phyloP scores from a whole-genome alignment of 106 monocot species.

The Platanthera guangdongensis region DNA sequence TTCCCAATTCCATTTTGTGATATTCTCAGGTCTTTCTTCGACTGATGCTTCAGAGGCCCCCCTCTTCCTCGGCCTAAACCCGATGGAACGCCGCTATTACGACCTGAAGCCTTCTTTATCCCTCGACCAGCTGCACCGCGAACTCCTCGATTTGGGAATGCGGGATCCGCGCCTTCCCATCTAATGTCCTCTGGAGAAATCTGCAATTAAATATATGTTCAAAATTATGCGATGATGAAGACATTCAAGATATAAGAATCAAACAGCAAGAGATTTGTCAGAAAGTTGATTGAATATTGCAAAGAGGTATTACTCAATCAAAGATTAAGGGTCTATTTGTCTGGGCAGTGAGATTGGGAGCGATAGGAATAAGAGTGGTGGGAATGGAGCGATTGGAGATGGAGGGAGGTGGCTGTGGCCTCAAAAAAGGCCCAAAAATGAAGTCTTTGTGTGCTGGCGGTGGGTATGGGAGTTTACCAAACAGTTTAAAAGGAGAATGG shows the following conservation, averaged over 20 bases:
- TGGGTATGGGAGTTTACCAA: too few species aligned
- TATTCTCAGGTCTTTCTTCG: slow-evolving; percentile 31
- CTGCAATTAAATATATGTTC: slow-evolving; percentile 19
- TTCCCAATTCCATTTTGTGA: slow-evolving; percentile 44
- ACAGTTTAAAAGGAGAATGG: too few species aligned
- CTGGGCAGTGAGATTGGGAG: too few species aligned
- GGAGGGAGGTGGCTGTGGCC: too few species aligned
- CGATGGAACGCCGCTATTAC: slow-evolving; percentile 16
- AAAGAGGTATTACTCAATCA: background rate
- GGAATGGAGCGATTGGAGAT: too few species aligned
- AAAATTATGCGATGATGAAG: background rate
- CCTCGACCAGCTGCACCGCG: slow-evolving; percentile 27
- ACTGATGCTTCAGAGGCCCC: slow-evolving; percentile 20
- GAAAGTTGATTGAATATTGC: background rate
- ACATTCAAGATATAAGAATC: background rate
- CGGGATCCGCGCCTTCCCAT: slow-evolving; percentile 63
- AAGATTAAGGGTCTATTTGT: background rate
- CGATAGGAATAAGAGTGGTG: too few species aligned
- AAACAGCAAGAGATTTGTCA: background rate
- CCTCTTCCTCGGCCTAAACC: slow-evolving; percentile 42
- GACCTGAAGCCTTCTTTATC: slow-evolving; percentile 31
- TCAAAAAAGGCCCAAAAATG: too few species aligned
- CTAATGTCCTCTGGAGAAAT: slow-evolving; percentile 63
- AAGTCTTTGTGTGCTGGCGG: too few species aligned
- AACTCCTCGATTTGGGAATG: slow-evolving; percentile 14